phyloP scores from a whole-genome alignment of 371 early-diverging fungal genomes.

The Umbelopsis sp. region DNA sequence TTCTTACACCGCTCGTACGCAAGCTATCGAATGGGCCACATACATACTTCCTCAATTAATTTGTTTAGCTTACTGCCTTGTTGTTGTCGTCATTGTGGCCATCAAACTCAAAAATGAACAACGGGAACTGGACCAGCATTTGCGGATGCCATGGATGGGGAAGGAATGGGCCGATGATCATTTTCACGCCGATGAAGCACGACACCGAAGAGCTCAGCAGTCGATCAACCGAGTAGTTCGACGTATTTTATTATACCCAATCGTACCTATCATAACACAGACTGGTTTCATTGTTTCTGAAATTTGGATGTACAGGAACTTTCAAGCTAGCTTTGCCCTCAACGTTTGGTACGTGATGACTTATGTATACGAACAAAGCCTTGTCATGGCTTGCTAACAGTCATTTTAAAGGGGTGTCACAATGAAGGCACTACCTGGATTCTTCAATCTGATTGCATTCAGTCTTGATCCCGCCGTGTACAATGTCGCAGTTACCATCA shows the following conservation, averaged over 20 bases:
- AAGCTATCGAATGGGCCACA: slow-evolving; percentile 26
- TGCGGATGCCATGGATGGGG: neutral
- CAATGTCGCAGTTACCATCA: neutral
- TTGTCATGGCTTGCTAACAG: slow-evolving; percentile 13
- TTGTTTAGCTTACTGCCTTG: slow-evolving; percentile 24
- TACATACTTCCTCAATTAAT: slow-evolving; percentile 25
- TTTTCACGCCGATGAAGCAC: neutral
- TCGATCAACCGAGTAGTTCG: slow-evolving; percentile 27
- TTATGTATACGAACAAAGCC: neutral
- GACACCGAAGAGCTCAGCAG: neutral
- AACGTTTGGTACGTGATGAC: neutral
- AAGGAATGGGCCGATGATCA: neutral
- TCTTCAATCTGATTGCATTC: slow-evolving; percentile 31
- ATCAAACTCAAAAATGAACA: slow-evolving; percentile 21
- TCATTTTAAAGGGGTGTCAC: slow-evolving; percentile 27
- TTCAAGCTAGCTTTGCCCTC: neutral
- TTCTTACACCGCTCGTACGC: slow-evolving; percentile 23
- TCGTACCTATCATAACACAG: slow-evolving; percentile 30
- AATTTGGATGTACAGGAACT: slow-evolving; percentile 26
- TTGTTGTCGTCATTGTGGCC: slow-evolving; percentile 23
- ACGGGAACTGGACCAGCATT: slow-evolving; percentile 8
- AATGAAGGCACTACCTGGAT: slow-evolving; percentile 29
- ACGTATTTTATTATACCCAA: slow-evolving; percentile 31
- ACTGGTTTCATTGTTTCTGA: slow-evolving; percentile 33
- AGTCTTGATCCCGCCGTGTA: slow-evolving; percentile 28